These are phyloP conservation scores for Phytophthora vignae DNA, from an alignment of 352 stramenopile species.

Conservation along the genomic window DNA sequence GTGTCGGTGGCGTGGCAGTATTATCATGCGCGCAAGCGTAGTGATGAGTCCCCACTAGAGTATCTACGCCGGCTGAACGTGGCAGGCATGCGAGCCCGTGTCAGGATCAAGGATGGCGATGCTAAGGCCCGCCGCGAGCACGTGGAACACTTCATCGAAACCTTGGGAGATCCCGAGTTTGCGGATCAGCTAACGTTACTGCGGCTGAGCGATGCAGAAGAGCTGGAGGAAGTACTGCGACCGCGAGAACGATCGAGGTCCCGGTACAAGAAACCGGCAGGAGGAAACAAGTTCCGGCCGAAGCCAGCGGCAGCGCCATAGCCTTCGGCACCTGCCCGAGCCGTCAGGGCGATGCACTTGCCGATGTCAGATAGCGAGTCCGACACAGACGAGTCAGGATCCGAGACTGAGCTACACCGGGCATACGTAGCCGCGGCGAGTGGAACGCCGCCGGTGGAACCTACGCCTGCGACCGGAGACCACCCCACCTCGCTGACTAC, in stretches of 20 bases:
- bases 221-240: not conserved
- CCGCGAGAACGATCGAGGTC: conserved; percentile 1
- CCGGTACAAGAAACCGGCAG: conserved; percentile 1
- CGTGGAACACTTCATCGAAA: too few relatives aligned
- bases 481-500: too few relatives aligned
- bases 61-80: conserved; percentile 12
- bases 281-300: not conserved
- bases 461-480: too few relatives aligned
- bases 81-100: not conserved
- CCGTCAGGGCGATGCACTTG: not conserved
- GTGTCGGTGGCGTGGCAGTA: conserved; percentile 8
- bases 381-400: not conserved
- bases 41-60: conserved; percentile 8
- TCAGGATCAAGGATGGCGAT: conserved; percentile 2
- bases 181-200: not conserved
- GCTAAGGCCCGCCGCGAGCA: not conserved
- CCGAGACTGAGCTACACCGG: not conserved
- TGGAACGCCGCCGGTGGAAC: too few relatives aligned
- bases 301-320: not conserved
- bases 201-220: not conserved
- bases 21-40: conserved; percentile 10
- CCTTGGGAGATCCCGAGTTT: too few relatives aligned
- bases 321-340: not conserved
- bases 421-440: not conserved
- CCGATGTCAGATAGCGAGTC: not conserved